These are phyloP conservation scores for Penstemon eatonii DNA, from an alignment of 257 asterid species.

Conservation along the genomic window DNA sequence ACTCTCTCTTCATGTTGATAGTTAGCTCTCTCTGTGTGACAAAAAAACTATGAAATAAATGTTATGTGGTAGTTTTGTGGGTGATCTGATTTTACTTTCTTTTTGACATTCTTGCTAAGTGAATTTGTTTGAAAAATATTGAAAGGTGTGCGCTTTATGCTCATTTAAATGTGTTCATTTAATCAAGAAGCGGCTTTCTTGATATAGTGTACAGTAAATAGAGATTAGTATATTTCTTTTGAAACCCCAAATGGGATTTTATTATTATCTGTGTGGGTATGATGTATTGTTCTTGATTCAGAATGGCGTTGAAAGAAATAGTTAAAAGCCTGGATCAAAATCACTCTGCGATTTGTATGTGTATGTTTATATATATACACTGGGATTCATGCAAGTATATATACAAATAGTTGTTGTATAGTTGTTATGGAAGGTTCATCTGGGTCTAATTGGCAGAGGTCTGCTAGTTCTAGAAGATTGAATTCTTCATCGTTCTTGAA, in stretches of 20 bases:
- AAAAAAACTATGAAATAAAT: neutral
- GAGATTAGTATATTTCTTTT: neutral
- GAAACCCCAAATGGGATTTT: neutral
- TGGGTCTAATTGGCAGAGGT: slow-evolving; percentile 76
- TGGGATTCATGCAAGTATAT: slow-evolving; percentile 34
- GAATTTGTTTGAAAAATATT: neutral
- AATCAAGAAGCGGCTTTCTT: slow-evolving; percentile 10
- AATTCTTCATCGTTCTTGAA: slow-evolving; percentile 52
- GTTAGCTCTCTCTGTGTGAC: neutral
- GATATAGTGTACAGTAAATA: slow-evolving; percentile 8
- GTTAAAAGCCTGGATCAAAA: slow-evolving; percentile 29
- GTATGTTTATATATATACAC: slow-evolving; percentile 31
- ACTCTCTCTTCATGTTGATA: slow-evolving; percentile 27
- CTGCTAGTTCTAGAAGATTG: slow-evolving; percentile 63
- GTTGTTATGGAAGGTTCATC: slow-evolving; percentile 86
- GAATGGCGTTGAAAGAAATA: slow-evolving; percentile 40
- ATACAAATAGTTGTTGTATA: slow-evolving; percentile 29
- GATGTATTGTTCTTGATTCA: slow-evolving; percentile 39
- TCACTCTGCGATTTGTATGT: slow-evolving; percentile 22
- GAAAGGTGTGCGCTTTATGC: slow-evolving; percentile 3
- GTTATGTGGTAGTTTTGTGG: neutral
- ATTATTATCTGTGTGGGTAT: slow-evolving; percentile 18
- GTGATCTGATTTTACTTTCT: neutral
- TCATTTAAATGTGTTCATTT: neutral
- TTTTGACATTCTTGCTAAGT: neutral